Conservation (phyloP, 108 stramenopile species). For the Cyclotella choctawhatcheeana region DNA sequence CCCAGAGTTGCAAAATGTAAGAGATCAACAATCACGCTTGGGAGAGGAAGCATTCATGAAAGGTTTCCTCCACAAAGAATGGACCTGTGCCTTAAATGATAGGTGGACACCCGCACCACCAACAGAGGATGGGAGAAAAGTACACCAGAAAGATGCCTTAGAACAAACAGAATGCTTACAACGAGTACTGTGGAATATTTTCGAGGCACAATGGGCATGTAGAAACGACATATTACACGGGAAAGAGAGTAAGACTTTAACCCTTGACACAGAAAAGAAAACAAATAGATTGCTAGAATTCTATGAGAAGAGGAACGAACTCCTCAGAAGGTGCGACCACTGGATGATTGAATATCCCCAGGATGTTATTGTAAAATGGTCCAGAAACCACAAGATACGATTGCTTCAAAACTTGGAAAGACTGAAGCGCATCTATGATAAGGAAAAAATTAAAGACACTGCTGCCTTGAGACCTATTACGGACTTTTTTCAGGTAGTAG, state of each 20-base stretch:
- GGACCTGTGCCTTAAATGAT: background rate
- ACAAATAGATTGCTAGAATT: background rate
- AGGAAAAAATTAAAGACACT: too few species aligned
- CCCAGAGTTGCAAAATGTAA: too few species aligned
- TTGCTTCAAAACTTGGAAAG: too few species aligned
- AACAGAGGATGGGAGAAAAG: background rate
- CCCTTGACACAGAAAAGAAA: background rate
- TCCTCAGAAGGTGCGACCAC: background rate
- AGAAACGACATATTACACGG: background rate
- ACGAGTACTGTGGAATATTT: background rate
- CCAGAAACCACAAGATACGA: too few species aligned
- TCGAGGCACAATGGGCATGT: background rate
- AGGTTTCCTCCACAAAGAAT: constrained; percentile 3
- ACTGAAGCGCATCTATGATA: too few species aligned
- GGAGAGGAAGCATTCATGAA: background rate
- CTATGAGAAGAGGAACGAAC: background rate
- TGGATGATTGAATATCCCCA: background rate
- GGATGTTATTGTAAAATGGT: too few species aligned
- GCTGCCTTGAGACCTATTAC: too few species aligned
- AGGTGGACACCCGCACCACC: background rate
- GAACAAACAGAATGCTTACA: background rate
- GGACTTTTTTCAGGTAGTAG: too few species aligned
- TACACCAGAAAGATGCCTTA: background rate
- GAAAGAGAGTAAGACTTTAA: background rate
- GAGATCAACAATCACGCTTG: background rate